Percentiles rank a stretch among this genome's conserved stretches.
These are phyloP conservation scores for Aspergillus clavatus DNA, from an alignment of 2,329 filamentous ascomycete genomes.

Conservation along the genomic window DNA sequence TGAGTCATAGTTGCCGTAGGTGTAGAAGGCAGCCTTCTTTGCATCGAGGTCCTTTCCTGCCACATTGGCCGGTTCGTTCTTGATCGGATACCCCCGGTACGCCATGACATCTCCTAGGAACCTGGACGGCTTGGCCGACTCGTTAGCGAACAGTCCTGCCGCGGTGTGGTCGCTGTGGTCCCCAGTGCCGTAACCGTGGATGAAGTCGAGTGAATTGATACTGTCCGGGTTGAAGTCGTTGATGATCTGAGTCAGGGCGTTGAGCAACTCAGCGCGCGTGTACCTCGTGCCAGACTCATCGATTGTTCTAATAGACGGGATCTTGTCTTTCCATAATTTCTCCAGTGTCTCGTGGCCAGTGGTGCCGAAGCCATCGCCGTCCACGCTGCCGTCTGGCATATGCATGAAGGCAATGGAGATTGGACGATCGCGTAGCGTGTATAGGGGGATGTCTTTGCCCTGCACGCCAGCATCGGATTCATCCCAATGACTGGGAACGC, in stretches of 20 bases:
- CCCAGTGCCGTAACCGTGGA: slow-evolving; percentile 6
- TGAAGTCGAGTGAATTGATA: slow-evolving; percentile 15
- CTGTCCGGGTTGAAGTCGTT: slow-evolving; percentile 5
- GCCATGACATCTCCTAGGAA: background rate
- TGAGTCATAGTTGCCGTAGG: slow-evolving; percentile 5
- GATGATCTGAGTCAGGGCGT: slow-evolving; percentile 5
- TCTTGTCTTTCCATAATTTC: slow-evolving; percentile 12
- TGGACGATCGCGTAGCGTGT: slow-evolving; percentile 3
- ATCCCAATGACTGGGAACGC: slow-evolving; percentile 9
- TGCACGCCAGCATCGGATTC: slow-evolving; percentile 9
- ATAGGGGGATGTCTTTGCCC: slow-evolving; percentile 8
- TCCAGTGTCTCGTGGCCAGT: slow-evolving; percentile 13
- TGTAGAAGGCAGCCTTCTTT: slow-evolving; percentile 10
- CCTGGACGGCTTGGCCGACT: background rate
- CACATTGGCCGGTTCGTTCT: background rate
- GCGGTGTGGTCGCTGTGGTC: slow-evolving; percentile 17
- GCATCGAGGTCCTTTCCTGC: background rate
- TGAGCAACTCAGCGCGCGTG: slow-evolving; percentile 6
- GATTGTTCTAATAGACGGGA: slow-evolving; percentile 6
- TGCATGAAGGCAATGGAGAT: slow-evolving; percentile 14
- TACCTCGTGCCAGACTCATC: slow-evolving; percentile 10
- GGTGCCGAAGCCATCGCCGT: slow-evolving; percentile 10
- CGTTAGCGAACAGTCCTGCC: slow-evolving; percentile 8
- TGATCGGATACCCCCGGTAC: slow-evolving; percentile 7
- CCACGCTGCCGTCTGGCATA: slow-evolving; percentile 12